phyloP scores from a whole-genome alignment of 2,329 filamentous ascomycete species.

The Immersiporthe knoxdaviesiana region DNA sequence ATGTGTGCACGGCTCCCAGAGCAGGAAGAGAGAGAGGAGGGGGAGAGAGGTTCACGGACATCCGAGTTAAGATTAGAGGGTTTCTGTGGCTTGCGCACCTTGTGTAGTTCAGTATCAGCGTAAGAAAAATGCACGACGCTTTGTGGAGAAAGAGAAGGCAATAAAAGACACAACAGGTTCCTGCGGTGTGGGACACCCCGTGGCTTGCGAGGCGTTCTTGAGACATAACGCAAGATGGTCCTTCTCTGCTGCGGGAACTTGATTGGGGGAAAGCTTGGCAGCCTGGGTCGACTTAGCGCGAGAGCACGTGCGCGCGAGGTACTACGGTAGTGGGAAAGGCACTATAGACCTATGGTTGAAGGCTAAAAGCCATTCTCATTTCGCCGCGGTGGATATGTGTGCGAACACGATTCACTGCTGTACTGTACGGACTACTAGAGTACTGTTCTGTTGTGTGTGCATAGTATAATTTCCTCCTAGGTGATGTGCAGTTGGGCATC shows the following conservation, averaged over 20 bases:
- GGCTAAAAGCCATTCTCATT: not conserved
- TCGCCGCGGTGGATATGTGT: not conserved
- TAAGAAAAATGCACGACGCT: constrained; percentile 1
- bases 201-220: constrained; percentile 6
- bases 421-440: no score
- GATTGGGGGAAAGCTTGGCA: not conserved
- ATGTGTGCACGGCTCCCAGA: not conserved
- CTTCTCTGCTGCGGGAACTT: not conserved
- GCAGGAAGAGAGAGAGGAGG: not conserved
- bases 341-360: not conserved
- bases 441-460: not conserved
- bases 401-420: not conserved
- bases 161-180: no score
- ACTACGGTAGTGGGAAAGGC: not conserved
- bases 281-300: not conserved
- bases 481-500: constrained; percentile 1
- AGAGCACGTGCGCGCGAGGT: constrained; percentile 4
- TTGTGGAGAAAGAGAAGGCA: not conserved
- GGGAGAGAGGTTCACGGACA: not conserved
- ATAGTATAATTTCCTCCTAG: not conserved
- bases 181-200: not conserved
- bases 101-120: constrained; percentile 1
- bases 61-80: not conserved
- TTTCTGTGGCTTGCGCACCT: constrained; percentile 2
- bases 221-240: constrained; percentile 4